Percentiles rank a stretch among this genome's conserved stretches.
These are phyloP conservation scores for Tolypocladium nubicola DNA, from an alignment of 2,329 filamentous ascomycete genomes.

Conservation along the genomic window DNA sequence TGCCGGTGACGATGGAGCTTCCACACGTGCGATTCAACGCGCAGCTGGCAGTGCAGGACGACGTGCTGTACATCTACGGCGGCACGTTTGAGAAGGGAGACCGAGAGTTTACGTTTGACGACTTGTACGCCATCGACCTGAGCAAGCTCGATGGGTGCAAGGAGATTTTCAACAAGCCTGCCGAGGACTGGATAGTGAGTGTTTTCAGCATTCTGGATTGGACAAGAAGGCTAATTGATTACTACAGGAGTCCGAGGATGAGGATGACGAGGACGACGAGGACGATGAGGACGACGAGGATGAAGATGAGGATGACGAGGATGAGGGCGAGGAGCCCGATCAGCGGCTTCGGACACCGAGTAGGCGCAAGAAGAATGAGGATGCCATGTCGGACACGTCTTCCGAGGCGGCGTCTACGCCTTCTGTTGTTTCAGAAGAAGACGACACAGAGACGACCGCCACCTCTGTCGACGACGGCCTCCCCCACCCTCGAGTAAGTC, in stretches of 20 bases:
- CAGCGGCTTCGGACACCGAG: slow-evolving; percentile 37
- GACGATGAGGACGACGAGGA: slow-evolving; percentile 51
- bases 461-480: slow-evolving; percentile 60
- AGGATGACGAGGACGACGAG: slow-evolving; percentile 48
- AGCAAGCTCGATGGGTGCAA: slow-evolving; percentile 90
- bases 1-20: slow-evolving; percentile 65
- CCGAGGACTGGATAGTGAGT: slow-evolving; percentile 69
- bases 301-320: slow-evolving; percentile 41
- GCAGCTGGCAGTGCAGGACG: slow-evolving; percentile 81
- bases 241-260: slow-evolving; percentile 44
- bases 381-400: slow-evolving; percentile 29
- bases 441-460: slow-evolving; percentile 35
- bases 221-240: slow-evolving; percentile 6
- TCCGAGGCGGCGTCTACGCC: slow-evolving; percentile 20
- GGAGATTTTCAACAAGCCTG: slow-evolving; percentile 76
- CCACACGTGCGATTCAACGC: slow-evolving; percentile 89
- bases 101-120: slow-evolving; percentile 89
- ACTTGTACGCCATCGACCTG: slow-evolving; percentile 87
- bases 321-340: slow-evolving; percentile 37
- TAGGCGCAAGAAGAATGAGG: slow-evolving; percentile 46
- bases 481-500: slow-evolving; percentile 53
- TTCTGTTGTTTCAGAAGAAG: slow-evolving; percentile 24
- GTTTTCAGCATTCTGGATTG: not conserved
- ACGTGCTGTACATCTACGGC: slow-evolving; percentile 87
- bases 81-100: slow-evolving; percentile 95